Evolutionary conservation across 1,284 basidiomycete species (phyloP).

Genomic region (Cryptococcus sp.): DNA sequence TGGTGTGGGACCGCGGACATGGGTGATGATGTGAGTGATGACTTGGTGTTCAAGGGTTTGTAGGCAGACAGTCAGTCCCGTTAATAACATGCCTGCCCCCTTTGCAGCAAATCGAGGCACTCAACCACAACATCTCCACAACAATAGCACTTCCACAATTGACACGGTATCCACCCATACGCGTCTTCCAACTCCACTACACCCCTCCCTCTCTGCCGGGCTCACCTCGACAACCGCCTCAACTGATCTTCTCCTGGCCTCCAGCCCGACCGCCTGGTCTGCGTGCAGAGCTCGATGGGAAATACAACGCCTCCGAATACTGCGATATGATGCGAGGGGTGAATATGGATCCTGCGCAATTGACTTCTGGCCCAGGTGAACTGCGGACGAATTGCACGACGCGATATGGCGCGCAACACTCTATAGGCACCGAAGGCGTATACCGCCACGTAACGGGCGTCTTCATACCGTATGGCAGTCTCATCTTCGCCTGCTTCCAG

Average conservation of each 20-base stretch:
- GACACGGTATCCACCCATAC: slow-evolving; percentile 40
- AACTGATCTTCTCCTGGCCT: slow-evolving; percentile 82
- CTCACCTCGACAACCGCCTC: slow-evolving; percentile 26
- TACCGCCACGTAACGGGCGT: slow-evolving; percentile 75
- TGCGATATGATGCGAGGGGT: slow-evolving; percentile 78
- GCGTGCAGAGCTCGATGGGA: slow-evolving; percentile 56
- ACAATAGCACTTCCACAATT: slow-evolving; percentile 27
- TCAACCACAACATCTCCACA: slow-evolving; percentile 34
- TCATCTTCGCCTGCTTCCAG: slow-evolving; percentile 56
- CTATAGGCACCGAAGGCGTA: slow-evolving; percentile 62
- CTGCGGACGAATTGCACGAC: slow-evolving; percentile 91
- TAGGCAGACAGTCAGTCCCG: neutral
- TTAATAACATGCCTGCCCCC: neutral
- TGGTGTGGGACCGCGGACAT: slow-evolving; percentile 79
- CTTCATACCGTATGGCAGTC: slow-evolving; percentile 87
- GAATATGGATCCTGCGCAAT: slow-evolving; percentile 62
- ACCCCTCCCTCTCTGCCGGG: slow-evolving; percentile 22
- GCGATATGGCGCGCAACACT: slow-evolving; percentile 81
- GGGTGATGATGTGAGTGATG: slow-evolving; percentile 49
- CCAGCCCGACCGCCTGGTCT: slow-evolving; percentile 54
- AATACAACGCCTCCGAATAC: slow-evolving; percentile 77
- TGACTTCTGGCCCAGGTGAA: slow-evolving; percentile 57
- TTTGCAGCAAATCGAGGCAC: slow-evolving; percentile 36
- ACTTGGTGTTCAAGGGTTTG: neutral
- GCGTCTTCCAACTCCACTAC: slow-evolving; percentile 53